phyloP scores from a whole-genome alignment of 176 grass and related monocot genomes.

The Bolboschoenus planiculmis region DNA sequence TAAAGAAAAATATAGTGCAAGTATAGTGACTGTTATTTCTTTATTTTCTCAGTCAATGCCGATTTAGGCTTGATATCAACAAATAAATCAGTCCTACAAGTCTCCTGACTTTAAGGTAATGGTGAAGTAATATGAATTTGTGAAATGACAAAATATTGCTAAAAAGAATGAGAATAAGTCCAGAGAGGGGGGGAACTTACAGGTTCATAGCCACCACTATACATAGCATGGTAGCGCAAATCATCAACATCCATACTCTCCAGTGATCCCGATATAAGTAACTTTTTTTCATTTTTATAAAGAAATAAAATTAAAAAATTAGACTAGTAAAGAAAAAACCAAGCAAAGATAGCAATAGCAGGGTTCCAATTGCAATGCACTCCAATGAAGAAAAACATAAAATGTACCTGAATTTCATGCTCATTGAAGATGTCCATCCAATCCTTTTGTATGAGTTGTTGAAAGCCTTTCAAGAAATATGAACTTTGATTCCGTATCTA shows the following conservation, averaged over 20 bases:
- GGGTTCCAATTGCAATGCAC: not conserved
- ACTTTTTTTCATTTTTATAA: slow-evolving; percentile 41
- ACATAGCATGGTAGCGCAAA: slow-evolving; percentile 69
- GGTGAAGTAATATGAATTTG: not conserved
- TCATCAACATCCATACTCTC: slow-evolving; percentile 97
- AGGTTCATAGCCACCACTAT: slow-evolving; percentile 81
- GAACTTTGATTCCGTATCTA: slow-evolving; percentile 86
- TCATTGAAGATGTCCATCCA: slow-evolving; percentile 99
- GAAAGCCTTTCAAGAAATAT: slow-evolving; percentile 93
- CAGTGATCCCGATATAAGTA: slow-evolving; percentile 96
- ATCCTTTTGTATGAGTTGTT: slow-evolving; percentile 87
- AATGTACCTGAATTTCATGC: slow-evolving; percentile 96
- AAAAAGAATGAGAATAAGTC: slow-evolving; percentile 15
- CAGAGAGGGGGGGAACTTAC: slow-evolving; percentile 34
- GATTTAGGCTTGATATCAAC: not conserved
- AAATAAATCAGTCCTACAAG: not conserved
- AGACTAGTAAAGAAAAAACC: slow-evolving; percentile 8
- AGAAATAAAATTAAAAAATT: not conserved
- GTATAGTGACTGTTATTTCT: not conserved
- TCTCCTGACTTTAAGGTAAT: not conserved
- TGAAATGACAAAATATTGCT: not conserved
- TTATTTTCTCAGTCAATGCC: not conserved
- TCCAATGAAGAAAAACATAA: slow-evolving; percentile 5
- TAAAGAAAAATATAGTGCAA: not conserved
- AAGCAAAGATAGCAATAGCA: not conserved